These are phyloP conservation scores for Carnegiea gigantea DNA, from an alignment of 179 eudicot species.

Conservation along the genomic window DNA sequence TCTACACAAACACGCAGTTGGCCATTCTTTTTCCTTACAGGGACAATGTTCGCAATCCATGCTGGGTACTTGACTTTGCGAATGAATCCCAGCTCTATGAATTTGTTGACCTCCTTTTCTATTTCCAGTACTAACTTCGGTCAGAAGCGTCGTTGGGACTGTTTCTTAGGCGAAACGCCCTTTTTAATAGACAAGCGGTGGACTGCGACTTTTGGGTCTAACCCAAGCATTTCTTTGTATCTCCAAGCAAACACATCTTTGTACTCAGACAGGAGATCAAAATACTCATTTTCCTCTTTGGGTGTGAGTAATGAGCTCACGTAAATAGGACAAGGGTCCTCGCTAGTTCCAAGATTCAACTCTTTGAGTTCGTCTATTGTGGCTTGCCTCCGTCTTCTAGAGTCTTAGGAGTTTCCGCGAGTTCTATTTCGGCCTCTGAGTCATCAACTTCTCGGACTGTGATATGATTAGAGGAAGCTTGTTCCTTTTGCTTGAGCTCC, in stretches of 20 bases:
- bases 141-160: neutral
- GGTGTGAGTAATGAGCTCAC: neutral
- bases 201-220: neutral
- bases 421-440: neutral
- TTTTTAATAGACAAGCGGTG: neutral
- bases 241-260: slow-evolving; percentile 4
- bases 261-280: neutral
- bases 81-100: neutral
- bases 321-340: neutral
- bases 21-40: too few species aligned
- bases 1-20: too few species aligned
- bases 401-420: neutral
- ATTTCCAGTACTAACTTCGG: neutral
- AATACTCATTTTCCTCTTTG: neutral
- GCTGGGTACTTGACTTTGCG: neutral
- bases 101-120: neutral
- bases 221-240: neutral
- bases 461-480: neutral
- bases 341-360: too few species aligned
- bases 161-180: neutral
- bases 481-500: too few species aligned
- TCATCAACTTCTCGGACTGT: neutral
- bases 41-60: too few species aligned
- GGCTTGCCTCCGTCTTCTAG: neutral
- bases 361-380: neutral